These are phyloP conservation scores for Suillus luteus DNA, from an alignment of 768 basidiomycete genomes.

Conservation along the genomic window DNA sequence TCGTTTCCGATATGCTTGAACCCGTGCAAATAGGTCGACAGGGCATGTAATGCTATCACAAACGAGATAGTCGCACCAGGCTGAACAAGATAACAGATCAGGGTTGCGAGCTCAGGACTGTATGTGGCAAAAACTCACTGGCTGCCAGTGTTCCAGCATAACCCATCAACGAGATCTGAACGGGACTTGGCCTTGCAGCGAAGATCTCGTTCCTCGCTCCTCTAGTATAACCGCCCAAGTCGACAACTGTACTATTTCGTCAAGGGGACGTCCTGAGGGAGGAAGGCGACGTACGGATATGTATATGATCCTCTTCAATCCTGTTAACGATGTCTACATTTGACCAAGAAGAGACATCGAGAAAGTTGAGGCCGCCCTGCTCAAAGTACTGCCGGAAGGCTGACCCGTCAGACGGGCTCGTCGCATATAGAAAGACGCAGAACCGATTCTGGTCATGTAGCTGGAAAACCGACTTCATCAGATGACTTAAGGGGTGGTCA, in stretches of 20 bases:
- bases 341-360: slow-evolving; percentile 44
- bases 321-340: slow-evolving; percentile 38
- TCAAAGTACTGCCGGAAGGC: slow-evolving; percentile 46
- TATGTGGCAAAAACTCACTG: slow-evolving; percentile 23
- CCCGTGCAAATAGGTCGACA: slow-evolving; percentile 37
- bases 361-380: slow-evolving; percentile 39
- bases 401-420: slow-evolving; percentile 48
- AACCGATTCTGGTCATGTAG: slow-evolving; percentile 44
- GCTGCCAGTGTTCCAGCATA: slow-evolving; percentile 51
- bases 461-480: slow-evolving; percentile 53
- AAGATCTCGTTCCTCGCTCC: slow-evolving; percentile 55
- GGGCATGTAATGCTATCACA: slow-evolving; percentile 48
- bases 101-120: neutral
- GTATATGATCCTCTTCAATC: slow-evolving; percentile 45
- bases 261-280: neutral
- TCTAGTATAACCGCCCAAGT: slow-evolving; percentile 53
- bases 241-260: slow-evolving; percentile 37
- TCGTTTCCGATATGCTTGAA: slow-evolving; percentile 28
- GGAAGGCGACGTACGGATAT: slow-evolving; percentile 39
- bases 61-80: slow-evolving; percentile 51
- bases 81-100: slow-evolving; percentile 22
- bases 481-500: slow-evolving; percentile 53
- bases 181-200: slow-evolving; percentile 48
- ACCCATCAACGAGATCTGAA: slow-evolving; percentile 53
- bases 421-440: slow-evolving; percentile 49